phyloP scores from a whole-genome alignment of 306 rosid species.

The Casuarina glauca region DNA sequence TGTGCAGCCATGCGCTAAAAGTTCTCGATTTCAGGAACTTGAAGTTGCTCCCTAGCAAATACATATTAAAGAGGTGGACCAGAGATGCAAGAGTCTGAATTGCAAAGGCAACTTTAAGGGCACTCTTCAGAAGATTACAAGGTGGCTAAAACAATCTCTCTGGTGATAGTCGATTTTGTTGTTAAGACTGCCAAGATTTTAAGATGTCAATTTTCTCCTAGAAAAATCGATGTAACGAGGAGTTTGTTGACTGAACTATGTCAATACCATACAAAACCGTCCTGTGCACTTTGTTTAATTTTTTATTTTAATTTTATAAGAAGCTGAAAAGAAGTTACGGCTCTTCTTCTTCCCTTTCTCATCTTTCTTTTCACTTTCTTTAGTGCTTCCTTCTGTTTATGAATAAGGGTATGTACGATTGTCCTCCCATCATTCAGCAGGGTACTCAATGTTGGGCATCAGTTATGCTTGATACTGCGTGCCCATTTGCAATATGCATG shows the following conservation, averaged over 20 bases:
- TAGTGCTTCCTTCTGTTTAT: not conserved
- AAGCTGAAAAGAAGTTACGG: constrained; percentile 2
- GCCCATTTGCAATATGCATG: not conserved
- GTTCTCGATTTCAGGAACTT: constrained; percentile 59
- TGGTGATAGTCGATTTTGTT: not conserved
- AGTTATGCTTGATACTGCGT: not conserved
- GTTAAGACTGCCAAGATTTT: not conserved
- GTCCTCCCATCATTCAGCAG: not conserved
- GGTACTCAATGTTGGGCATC: not conserved
- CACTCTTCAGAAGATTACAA: constrained; percentile 6
- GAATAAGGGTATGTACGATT: not conserved
- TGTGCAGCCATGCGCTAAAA: constrained; percentile 61
- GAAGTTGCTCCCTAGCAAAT: constrained; percentile 52
- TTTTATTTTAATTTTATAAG: not conserved
- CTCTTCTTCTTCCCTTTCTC: not conserved
- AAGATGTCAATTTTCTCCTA: not conserved
- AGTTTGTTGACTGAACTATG: not conserved
- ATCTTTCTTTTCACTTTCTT: not conserved
- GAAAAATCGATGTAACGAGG: not conserved
- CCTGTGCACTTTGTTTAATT: not conserved
- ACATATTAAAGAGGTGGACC: constrained; percentile 66
- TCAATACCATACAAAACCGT: constrained; percentile 12
- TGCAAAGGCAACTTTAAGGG: constrained; percentile 5
- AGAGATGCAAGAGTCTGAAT: constrained; percentile 58
- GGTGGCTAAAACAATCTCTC: not conserved